These are phyloP conservation scores for Ogataea salicorniae DNA, from an alignment of 805 yeast genomes.

Conservation along the genomic window DNA sequence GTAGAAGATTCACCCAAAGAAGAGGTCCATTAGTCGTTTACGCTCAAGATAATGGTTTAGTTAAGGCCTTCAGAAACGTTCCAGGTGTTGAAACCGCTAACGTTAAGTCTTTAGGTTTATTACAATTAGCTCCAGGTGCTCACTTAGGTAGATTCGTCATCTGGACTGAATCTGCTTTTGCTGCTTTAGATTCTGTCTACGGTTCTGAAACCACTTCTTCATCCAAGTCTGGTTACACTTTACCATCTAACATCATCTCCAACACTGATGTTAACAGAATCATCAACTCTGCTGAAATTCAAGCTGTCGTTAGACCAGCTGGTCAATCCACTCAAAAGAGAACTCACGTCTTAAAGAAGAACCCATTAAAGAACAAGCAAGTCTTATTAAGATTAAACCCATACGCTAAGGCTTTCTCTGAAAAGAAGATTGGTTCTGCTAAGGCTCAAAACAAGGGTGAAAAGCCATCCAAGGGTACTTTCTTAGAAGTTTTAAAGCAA, in stretches of 20 bases:
- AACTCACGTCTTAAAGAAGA: constrained; percentile 95
- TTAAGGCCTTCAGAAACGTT: constrained; percentile 98
- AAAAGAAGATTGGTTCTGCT: constrained; percentile 81
- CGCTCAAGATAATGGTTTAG: constrained; percentile 96
- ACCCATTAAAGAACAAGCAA: constrained; percentile 99
- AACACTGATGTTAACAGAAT: constrained; percentile 95
- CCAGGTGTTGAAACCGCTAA: constrained; percentile 99
- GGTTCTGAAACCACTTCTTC: constrained; percentile 85
- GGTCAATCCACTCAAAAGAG: constrained; percentile 93
- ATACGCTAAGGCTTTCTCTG: constrained; percentile 95
- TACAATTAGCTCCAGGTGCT: constrained; percentile 99
- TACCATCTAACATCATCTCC: constrained; percentile 92
- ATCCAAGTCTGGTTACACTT: constrained; percentile 80
- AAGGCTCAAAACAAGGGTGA: constrained; percentile 63
- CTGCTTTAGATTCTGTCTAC: constrained; percentile 95
- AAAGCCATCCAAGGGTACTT: constrained; percentile 68
- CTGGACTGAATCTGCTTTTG: constrained; percentile 99
- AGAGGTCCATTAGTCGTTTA: constrained; percentile 99
- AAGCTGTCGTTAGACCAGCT: constrained; percentile 94
- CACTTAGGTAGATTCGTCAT: constrained; percentile 99
- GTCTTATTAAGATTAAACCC: constrained; percentile 98
- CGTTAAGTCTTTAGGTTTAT: constrained; percentile 87
- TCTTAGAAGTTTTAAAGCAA: constrained; percentile 62
- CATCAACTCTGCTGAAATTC: constrained; percentile 99
- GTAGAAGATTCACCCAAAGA: constrained; percentile 99